Evolutionary conservation across 306 rosid species (phyloP).

Genomic region (Prunus dulcis): DNA sequence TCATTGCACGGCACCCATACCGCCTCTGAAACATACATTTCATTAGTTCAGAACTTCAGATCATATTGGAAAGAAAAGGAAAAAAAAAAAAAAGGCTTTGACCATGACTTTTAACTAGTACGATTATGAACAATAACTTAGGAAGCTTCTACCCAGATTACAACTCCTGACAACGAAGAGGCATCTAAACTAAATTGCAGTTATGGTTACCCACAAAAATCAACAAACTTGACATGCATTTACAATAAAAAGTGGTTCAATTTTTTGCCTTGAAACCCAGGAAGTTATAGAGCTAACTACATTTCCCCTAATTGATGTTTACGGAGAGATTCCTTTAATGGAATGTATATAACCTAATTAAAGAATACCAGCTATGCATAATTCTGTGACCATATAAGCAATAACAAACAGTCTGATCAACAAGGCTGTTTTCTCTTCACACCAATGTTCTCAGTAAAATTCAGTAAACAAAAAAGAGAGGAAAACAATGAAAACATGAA

Average conservation of each 20-base stretch:
- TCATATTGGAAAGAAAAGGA: background rate
- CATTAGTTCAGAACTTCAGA: slow-evolving; percentile 7
- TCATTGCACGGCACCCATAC: slow-evolving; percentile 82
- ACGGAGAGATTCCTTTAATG: background rate
- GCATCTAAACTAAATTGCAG: background rate
- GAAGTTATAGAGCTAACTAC: background rate
- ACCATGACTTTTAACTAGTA: background rate
- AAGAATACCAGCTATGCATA: background rate
- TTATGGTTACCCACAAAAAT: background rate
- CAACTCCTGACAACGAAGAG: background rate
- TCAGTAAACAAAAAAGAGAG: background rate
- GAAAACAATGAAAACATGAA: background rate
- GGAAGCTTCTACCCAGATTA: background rate
- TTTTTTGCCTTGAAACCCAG: background rate
- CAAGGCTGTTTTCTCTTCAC: background rate
- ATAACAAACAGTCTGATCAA: background rate
- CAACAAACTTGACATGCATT: background rate
- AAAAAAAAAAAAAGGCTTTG: background rate
- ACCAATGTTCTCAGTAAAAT: background rate
- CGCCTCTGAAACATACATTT: slow-evolving; percentile 46
- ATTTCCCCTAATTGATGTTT: background rate
- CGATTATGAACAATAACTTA: background rate
- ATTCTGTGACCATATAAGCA: background rate
- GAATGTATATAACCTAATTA: background rate
- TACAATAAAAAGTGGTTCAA: background rate